Percentiles rank a stretch among this genome's conserved stretches.
phyloP scores from a whole-genome alignment of 2,329 filamentous ascomycete genomes.

The Diatrype stigma region DNA sequence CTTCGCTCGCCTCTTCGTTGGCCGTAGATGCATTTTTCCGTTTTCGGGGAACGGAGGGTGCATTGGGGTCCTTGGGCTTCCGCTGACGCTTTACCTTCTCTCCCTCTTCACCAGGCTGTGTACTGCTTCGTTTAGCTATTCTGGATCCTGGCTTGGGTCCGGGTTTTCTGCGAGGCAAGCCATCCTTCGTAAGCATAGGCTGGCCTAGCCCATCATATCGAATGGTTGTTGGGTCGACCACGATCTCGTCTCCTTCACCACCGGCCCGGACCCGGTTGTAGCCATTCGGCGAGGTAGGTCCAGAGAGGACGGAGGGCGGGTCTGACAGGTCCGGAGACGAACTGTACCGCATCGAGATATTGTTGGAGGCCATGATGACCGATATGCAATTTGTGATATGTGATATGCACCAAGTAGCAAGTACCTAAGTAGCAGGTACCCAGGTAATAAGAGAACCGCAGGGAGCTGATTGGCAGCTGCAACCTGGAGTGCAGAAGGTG shows the following conservation, averaged over 20 bases:
- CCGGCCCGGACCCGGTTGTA: constrained; percentile 19
- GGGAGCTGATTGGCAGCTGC: not conserved
- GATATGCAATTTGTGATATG: too few species aligned
- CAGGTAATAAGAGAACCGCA: too few species aligned
- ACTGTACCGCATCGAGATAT: constrained; percentile 19
- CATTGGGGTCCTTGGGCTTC: constrained; percentile 58
- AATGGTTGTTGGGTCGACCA: constrained; percentile 29
- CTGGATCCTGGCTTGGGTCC: constrained; percentile 60
- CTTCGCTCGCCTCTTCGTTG: constrained; percentile 26
- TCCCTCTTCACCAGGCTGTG: constrained; percentile 33
- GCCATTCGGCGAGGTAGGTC: constrained; percentile 22
- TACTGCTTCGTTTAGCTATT: constrained; percentile 38
- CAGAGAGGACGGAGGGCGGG: constrained; percentile 28
- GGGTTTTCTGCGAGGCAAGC: constrained; percentile 58
- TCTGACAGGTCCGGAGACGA: constrained; percentile 30
- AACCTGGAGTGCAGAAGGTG: not conserved
- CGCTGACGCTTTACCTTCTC: constrained; percentile 49
- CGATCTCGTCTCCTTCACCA: constrained; percentile 26
- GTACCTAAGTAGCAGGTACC: too few species aligned
- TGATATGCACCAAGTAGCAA: too few species aligned
- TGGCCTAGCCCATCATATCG: constrained; percentile 29
- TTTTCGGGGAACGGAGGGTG: constrained; percentile 50
- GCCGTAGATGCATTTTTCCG: constrained; percentile 42
- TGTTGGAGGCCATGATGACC: not conserved
- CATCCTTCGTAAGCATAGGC: constrained; percentile 51